These are phyloP conservation scores for Tricharina praecox DNA, from an alignment of 495 filamentous ascomycete genomes.

Conservation along the genomic window DNA sequence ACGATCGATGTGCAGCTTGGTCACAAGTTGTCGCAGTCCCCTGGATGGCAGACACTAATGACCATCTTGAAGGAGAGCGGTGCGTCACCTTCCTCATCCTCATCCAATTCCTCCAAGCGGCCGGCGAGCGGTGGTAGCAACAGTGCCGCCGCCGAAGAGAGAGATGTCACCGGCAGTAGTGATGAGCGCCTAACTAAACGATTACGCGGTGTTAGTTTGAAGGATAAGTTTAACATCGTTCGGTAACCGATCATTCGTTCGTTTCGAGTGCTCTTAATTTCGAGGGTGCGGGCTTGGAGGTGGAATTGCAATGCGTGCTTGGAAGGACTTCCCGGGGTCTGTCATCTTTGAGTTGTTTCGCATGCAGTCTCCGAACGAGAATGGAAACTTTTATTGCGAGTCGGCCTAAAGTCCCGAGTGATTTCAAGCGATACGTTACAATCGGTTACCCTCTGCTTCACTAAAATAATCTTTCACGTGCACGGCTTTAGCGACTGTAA, in stretches of 20 bases:
- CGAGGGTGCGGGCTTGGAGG: neutral
- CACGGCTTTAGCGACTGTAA: no score
- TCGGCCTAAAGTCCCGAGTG: neutral
- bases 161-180: no score
- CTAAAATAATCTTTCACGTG: no score
- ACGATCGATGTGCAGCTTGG: slow-evolving; percentile 60
- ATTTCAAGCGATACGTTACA: no score
- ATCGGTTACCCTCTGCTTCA: no score
- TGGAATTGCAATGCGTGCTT: neutral
- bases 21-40: slow-evolving; percentile 61
- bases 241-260: neutral
- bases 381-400: neutral
- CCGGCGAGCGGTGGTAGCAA: neutral
- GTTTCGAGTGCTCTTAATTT: neutral
- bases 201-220: slow-evolving; percentile 95
- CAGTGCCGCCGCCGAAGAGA: slow-evolving; percentile 30
- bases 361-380: neutral
- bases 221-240: slow-evolving; percentile 24
- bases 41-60: slow-evolving; percentile 83
- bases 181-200: slow-evolving; percentile 85
- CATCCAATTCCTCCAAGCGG: slow-evolving; percentile 14
- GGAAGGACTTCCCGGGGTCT: neutral
- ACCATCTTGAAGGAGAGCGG: slow-evolving; percentile 86
- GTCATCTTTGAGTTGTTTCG: neutral
- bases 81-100: slow-evolving; percentile 62